A percentile compares a stretch with the other conserved stretches of the same genome.
phyloP scores from a whole-genome alignment of 2,329 filamentous ascomycete species.

The Thielaviopsis euricoi region DNA sequence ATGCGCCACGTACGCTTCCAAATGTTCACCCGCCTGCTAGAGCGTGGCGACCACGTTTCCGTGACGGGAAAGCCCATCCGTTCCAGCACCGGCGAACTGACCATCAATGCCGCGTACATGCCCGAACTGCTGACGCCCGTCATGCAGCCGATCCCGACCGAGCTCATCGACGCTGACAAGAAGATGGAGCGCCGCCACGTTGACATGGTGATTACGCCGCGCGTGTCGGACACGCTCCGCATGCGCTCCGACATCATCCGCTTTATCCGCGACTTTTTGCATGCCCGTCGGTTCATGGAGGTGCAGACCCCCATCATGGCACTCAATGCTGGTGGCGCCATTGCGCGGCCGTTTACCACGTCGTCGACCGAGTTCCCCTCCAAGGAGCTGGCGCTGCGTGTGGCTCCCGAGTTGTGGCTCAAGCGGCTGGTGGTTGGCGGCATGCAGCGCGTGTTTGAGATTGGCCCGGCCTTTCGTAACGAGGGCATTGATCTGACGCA shows the following conservation, averaged over 20 bases:
- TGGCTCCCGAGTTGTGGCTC: conserved; percentile 89
- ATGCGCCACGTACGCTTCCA: conserved; percentile 32
- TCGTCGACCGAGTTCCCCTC: conserved; percentile 58
- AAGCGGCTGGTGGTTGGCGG: conserved; percentile 84
- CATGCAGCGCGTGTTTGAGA: conserved; percentile 79
- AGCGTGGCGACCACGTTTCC: conserved; percentile 70
- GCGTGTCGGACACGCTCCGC: conserved; percentile 51
- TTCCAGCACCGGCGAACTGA: conserved; percentile 59
- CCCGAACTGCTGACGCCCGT: conserved; percentile 62
- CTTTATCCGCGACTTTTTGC: conserved; percentile 56
- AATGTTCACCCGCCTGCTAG: conserved; percentile 46
- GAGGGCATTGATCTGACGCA: conserved; percentile 84
- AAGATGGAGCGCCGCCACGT: conserved; percentile 66
- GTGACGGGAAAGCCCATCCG: conserved; percentile 53
- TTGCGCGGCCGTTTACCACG: conserved; percentile 74
- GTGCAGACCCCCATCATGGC: conserved; percentile 84
- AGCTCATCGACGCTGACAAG: conserved; percentile 53
- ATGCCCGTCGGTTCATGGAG: conserved; percentile 59
- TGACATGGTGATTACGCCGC: conserved; percentile 63
- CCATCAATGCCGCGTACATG: conserved; percentile 49
- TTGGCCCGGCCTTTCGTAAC: conserved; percentile 83
- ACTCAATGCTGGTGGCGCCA: conserved; percentile 68
- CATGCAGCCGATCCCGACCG: conserved; percentile 61
- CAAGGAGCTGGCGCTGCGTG: conserved; percentile 58
- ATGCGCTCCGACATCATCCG: conserved; percentile 61